Conservation (phyloP, 257 asterid species). For the Rubia yunnanensis region DNA sequence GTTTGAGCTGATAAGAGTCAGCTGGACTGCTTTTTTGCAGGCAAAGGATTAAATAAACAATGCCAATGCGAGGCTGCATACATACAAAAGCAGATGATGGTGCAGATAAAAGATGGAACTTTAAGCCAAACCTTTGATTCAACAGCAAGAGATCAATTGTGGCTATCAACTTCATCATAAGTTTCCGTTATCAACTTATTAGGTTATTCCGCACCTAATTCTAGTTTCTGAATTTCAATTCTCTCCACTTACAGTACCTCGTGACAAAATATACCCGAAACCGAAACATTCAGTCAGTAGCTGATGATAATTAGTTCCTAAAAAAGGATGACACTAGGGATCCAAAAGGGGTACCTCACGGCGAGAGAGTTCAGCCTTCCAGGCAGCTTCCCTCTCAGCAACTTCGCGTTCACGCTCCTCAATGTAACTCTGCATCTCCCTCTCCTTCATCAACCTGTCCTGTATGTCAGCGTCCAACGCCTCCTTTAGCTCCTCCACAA, state of each 20-base stretch:
- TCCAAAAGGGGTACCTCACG: slow-evolving; percentile 57
- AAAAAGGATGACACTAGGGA: not conserved
- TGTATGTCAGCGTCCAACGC: slow-evolving; percentile 95
- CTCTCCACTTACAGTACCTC: not conserved
- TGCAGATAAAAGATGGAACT: not conserved
- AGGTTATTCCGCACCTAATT: not conserved
- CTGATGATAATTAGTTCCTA: not conserved
- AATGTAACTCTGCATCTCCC: slow-evolving; percentile 99
- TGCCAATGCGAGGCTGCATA: not conserved
- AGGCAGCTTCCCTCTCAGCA: slow-evolving; percentile 98
- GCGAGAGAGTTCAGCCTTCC: slow-evolving; percentile 99
- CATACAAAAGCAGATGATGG: not conserved
- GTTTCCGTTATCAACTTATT: not conserved
- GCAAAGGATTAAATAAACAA: not conserved
- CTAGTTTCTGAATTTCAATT: not conserved
- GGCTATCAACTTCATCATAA: not conserved
- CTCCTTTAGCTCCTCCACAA: slow-evolving; percentile 91
- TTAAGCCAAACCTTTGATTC: not conserved
- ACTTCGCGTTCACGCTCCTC: slow-evolving; percentile 98
- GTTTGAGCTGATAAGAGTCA: not conserved
- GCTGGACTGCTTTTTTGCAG: not conserved
- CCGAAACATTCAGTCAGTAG: not conserved
- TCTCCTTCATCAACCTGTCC: slow-evolving; percentile 92
- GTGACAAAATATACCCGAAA: not conserved
- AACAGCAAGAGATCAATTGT: not conserved